Percentiles rank a stretch among this genome's conserved stretches.
phyloP scores from a whole-genome alignment of 768 basidiomycete species.

The Lactarius sp. region DNA sequence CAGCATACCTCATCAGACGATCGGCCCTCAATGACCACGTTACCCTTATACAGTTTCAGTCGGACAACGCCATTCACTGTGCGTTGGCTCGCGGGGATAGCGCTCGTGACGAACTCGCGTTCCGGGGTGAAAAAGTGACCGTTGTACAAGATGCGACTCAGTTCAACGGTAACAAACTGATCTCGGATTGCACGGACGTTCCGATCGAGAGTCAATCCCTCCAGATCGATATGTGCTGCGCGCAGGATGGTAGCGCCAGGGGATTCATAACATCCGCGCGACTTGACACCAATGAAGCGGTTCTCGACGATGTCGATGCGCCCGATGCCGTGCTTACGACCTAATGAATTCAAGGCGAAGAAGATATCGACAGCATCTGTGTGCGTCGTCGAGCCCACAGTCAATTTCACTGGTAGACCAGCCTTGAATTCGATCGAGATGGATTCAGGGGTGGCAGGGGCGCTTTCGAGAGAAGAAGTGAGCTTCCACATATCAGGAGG shows the following conservation, averaged over 20 bases:
- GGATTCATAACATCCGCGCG: constrained; percentile 98
- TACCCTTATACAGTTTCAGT: constrained; percentile 93
- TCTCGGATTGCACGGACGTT: constrained; percentile 94
- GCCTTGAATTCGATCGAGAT: constrained; percentile 81
- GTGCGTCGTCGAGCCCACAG: constrained; percentile 51
- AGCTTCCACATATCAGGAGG: constrained; percentile 99
- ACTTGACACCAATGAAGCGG: constrained; percentile 98
- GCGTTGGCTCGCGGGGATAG: constrained; percentile 90
- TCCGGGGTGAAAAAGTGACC: constrained; percentile 99
- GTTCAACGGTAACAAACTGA: constrained; percentile 87
- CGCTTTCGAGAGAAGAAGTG: constrained; percentile 74
- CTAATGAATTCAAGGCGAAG: constrained; percentile 84
- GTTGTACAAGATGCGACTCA: constrained; percentile 92
- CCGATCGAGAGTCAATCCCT: constrained; percentile 96
- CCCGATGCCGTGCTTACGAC: constrained; percentile 91
- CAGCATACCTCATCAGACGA: constrained; percentile 71
- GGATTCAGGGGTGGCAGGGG: constrained; percentile 72
- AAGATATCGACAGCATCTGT: constrained; percentile 97
- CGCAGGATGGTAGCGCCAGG: constrained; percentile 96
- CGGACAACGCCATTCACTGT: constrained; percentile 93
- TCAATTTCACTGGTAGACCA: constrained; percentile 85
- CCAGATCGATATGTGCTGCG: constrained; percentile 91
- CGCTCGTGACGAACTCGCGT: constrained; percentile 87
- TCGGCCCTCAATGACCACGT: constrained; percentile 90
- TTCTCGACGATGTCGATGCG: constrained; percentile 99